phyloP scores from a whole-genome alignment of 2,329 filamentous ascomycete species.

The Colletotrichum phormii region DNA sequence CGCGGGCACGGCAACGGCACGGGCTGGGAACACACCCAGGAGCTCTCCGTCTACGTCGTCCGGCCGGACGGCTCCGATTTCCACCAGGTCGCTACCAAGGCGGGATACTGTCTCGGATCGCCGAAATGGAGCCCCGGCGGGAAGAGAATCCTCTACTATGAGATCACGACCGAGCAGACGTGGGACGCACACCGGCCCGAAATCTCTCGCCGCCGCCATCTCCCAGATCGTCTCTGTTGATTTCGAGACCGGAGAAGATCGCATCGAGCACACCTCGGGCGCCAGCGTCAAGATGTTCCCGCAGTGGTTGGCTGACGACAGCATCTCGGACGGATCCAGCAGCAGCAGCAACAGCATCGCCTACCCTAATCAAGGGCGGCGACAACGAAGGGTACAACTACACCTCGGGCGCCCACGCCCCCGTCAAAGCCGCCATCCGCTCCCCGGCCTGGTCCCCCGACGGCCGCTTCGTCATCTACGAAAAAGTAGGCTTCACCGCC shows the following conservation, averaged over 20 bases:
- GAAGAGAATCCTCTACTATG: constrained; percentile 19
- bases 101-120: constrained; percentile 26
- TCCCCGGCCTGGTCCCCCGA: constrained; percentile 28
- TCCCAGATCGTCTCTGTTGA: constrained; percentile 28
- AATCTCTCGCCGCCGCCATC: constrained; percentile 14
- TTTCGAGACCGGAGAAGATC: constrained; percentile 21
- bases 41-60: constrained; percentile 24
- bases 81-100: constrained; percentile 5
- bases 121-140: constrained; percentile 21
- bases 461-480: constrained; percentile 25
- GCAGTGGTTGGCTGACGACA: not conserved
- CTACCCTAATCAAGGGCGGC: constrained; percentile 24
- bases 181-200: constrained; percentile 28
- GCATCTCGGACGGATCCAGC: not conserved
- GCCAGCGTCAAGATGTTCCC: constrained; percentile 25
- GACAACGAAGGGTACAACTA: constrained; percentile 27
- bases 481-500: constrained; percentile 26
- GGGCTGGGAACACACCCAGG: constrained; percentile 25
- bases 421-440: constrained; percentile 19
- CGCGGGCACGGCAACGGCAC: constrained; percentile 24
- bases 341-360: constrained; percentile 4
- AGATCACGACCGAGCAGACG: constrained; percentile 24
- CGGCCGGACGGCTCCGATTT: constrained; percentile 25
- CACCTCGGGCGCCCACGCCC: constrained; percentile 3
- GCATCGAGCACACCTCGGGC: constrained; percentile 21